Conservation (phyloP, 208 protist species). For the Crithidia brevicula region DNA sequence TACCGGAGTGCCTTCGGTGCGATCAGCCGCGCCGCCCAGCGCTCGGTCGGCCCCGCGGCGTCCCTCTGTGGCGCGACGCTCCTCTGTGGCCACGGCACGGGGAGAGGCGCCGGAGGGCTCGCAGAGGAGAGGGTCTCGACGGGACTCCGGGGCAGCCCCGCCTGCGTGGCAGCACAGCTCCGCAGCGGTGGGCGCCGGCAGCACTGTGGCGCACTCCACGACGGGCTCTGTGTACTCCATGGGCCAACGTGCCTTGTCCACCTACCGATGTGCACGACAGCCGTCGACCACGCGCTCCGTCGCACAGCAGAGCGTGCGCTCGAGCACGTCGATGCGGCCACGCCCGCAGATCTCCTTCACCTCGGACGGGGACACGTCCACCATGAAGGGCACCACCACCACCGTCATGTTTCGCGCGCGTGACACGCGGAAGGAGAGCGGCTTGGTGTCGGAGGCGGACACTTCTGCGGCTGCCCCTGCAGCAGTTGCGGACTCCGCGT, state of each 20-base stretch:
- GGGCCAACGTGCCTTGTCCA: slow-evolving; percentile 9
- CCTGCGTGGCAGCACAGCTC: not conserved
- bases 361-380: slow-evolving; percentile 36
- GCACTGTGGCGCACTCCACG: not conserved
- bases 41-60: not conserved
- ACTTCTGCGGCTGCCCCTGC: not conserved
- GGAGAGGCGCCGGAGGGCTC: not conserved
- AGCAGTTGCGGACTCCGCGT: not conserved
- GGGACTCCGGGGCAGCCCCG: not conserved
- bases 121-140: not conserved
- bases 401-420: slow-evolving; percentile 57
- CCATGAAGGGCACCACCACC: slow-evolving; percentile 64
- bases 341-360: slow-evolving; percentile 61
- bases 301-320: slow-evolving; percentile 38
- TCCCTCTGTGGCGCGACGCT: not conserved
- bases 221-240: not conserved
- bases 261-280: not conserved
- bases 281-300: slow-evolving; percentile 37
- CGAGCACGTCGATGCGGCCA: slow-evolving; percentile 44
- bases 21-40: not conserved
- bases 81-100: not conserved
- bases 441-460: not conserved
- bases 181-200: not conserved
- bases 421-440: not conserved
- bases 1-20: not conserved